Conservation (phyloP, 495 filamentous ascomycete species). For the Aspergillus asperescens region DNA sequence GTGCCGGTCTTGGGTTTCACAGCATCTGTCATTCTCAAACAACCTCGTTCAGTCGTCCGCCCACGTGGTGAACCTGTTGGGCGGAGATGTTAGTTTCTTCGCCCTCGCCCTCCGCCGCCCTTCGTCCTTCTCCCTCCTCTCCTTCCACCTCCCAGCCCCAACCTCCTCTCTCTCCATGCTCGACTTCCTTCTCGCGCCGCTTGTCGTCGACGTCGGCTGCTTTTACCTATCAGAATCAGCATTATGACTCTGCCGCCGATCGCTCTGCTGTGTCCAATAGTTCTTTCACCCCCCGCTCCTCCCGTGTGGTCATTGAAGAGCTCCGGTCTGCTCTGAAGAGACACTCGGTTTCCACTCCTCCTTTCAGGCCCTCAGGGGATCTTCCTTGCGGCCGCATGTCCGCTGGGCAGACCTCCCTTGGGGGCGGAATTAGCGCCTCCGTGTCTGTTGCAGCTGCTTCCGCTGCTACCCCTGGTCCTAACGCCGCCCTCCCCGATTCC, state of each 20-base stretch:
- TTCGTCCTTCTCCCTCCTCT: conserved; percentile 30
- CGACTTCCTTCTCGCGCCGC: conserved; percentile 13
- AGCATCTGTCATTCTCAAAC: conserved; percentile 28
- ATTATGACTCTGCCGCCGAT: conserved; percentile 34
- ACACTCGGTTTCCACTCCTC: conserved; percentile 39
- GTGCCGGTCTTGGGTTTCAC: conserved; percentile 25
- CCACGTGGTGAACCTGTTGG: conserved; percentile 42
- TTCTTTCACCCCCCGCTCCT: conserved; percentile 35
- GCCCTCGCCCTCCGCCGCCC: conserved; percentile 40
- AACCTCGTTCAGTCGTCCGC: conserved; percentile 40
- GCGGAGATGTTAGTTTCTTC: conserved; percentile 47
- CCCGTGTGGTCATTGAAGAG: conserved; percentile 45
- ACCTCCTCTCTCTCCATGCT: conserved; percentile 18
- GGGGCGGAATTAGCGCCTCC: conserved; percentile 25
- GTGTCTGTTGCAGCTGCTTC: conserved; percentile 32
- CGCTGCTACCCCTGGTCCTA: conserved; percentile 24
- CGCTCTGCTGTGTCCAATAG: conserved; percentile 25
- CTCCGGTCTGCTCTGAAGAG: conserved; percentile 42
- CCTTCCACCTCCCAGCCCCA: conserved; percentile 27
- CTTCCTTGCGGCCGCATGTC: conserved; percentile 33
- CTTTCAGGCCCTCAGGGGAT: conserved; percentile 39
- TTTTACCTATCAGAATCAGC: conserved; percentile 13
- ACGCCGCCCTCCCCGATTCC: conserved; percentile 12
- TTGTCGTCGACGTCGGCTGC: conserved; percentile 16
- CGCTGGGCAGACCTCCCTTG: conserved; percentile 29